Conservation (phyloP, 768 basidiomycete genomes). For the Suillus ampliporus region DNA sequence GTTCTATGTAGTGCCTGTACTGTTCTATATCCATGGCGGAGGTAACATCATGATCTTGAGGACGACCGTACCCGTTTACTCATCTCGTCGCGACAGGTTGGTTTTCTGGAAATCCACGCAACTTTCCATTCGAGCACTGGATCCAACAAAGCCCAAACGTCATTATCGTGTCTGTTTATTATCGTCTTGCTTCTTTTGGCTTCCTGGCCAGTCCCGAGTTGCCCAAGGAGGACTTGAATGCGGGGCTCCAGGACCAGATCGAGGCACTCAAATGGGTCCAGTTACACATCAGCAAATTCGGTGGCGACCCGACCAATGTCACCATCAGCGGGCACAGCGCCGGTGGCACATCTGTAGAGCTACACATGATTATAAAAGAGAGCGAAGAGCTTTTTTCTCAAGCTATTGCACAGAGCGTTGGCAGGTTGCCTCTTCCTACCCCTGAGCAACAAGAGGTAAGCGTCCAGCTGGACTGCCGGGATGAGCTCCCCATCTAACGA, state of each 20-base stretch:
- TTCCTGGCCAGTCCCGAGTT: conserved; percentile 63
- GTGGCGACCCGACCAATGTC: conserved; percentile 44
- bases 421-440: conserved; percentile 54
- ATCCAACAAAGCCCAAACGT: conserved; percentile 66
- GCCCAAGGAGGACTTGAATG: conserved; percentile 54
- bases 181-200: conserved; percentile 67
- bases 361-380: conserved; percentile 58
- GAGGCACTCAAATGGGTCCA: conserved; percentile 48
- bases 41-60: conserved; percentile 23
- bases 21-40: conserved; percentile 50
- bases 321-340: conserved; percentile 68
- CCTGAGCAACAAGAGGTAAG: conserved; percentile 55
- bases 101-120: conserved; percentile 62
- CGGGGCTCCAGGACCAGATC: conserved; percentile 60
- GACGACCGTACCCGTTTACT: not conserved
- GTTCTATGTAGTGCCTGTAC: conserved; percentile 40
- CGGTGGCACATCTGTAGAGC: conserved; percentile 58
- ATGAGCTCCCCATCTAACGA: not conserved
- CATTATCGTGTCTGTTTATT: conserved; percentile 70
- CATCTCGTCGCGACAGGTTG: conserved; percentile 44
- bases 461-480: not conserved
- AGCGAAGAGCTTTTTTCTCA: conserved; percentile 50
- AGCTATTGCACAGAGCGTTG: conserved; percentile 70
- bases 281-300: conserved; percentile 44
- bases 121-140: conserved; percentile 73